Evolutionary conservation across 192 early-diverging fungal species (phyloP).

Genomic region (Endogone sp.): DNA sequence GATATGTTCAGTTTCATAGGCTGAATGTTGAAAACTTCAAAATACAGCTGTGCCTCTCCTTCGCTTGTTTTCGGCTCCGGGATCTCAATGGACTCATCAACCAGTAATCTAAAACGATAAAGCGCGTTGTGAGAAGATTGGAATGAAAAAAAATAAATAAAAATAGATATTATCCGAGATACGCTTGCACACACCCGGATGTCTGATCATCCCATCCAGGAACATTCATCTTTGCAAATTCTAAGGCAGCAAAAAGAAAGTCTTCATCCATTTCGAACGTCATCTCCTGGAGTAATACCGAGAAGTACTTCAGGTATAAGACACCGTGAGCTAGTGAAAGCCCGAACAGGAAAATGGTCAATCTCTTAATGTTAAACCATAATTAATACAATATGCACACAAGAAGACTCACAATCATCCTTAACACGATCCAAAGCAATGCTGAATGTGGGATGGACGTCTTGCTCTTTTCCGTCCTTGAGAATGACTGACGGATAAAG

Average conservation of each 20-base stretch:
- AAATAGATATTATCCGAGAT: conserved; percentile 1
- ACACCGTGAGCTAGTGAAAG: conserved; percentile 77
- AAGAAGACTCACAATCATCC: conserved; percentile 62
- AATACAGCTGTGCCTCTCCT: conserved; percentile 77
- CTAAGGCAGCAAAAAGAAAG: conserved; percentile 79
- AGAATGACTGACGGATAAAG: conserved; percentile 88
- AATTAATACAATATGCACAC: neutral
- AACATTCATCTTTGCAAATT: conserved; percentile 81
- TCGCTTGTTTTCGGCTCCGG: conserved; percentile 69
- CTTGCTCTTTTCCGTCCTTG: conserved; percentile 58
- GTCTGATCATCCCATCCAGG: conserved; percentile 47
- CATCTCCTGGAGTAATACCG: conserved; percentile 88
- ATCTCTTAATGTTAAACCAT: neutral
- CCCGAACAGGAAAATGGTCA: neutral
- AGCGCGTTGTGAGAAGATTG: too few species aligned
- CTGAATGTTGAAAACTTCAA: conserved; percentile 91
- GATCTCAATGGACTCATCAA: conserved; percentile 55
- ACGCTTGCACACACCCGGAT: neutral
- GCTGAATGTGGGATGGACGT: conserved; percentile 57
- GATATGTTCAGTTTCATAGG: conserved; percentile 96
- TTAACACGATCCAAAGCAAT: conserved; percentile 82
- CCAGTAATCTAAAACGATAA: conserved; percentile 28
- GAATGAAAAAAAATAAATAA: too few species aligned
- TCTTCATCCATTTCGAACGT: conserved; percentile 94
- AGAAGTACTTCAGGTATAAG: conserved; percentile 92